Evolutionary conservation across 768 basidiomycete species (phyloP).

Genomic region (Boletus reticuloceps): DNA sequence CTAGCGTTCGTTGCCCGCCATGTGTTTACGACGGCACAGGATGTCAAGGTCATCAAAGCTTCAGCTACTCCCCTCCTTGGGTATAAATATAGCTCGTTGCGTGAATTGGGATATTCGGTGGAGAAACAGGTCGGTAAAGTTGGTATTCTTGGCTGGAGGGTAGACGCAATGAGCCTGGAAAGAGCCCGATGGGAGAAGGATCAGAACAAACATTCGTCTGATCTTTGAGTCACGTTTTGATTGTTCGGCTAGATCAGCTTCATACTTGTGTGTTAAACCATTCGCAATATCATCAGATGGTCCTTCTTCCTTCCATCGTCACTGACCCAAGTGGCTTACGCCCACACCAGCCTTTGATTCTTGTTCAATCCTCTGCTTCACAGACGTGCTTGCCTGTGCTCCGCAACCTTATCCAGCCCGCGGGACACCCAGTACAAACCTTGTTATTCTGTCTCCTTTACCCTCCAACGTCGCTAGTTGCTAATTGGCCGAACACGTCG

Average conservation of each 20-base stretch:
- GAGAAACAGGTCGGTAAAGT: conserved; percentile 42
- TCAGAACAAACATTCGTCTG: conserved; percentile 8
- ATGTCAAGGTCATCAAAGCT: conserved; percentile 46
- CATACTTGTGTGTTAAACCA: neutral
- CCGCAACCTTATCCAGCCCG: conserved; percentile 39
- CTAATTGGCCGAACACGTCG: conserved; percentile 21
- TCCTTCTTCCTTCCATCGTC: conserved; percentile 28
- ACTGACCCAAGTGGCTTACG: conserved; percentile 16
- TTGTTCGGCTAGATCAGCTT: neutral
- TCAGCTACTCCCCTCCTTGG: conserved; percentile 48
- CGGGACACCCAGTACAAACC: conserved; percentile 23
- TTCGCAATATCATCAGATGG: conserved; percentile 19
- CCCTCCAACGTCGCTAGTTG: conserved; percentile 47
- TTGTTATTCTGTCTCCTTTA: conserved; percentile 59
- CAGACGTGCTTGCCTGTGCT: conserved; percentile 60
- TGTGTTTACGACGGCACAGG: conserved; percentile 48
- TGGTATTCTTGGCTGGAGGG: conserved; percentile 60
- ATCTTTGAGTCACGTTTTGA: conserved; percentile 7
- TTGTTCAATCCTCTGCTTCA: conserved; percentile 58
- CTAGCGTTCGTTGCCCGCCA: conserved; percentile 55
- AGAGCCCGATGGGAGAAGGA: conserved; percentile 46
- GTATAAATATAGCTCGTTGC: conserved; percentile 47
- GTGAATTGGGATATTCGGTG: conserved; percentile 47
- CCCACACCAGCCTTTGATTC: conserved; percentile 43
- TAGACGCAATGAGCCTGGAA: conserved; percentile 41